These are phyloP conservation scores for Sugiyamaella grinbergsii DNA, from an alignment of 1,139 yeast species.

Conservation along the genomic window DNA sequence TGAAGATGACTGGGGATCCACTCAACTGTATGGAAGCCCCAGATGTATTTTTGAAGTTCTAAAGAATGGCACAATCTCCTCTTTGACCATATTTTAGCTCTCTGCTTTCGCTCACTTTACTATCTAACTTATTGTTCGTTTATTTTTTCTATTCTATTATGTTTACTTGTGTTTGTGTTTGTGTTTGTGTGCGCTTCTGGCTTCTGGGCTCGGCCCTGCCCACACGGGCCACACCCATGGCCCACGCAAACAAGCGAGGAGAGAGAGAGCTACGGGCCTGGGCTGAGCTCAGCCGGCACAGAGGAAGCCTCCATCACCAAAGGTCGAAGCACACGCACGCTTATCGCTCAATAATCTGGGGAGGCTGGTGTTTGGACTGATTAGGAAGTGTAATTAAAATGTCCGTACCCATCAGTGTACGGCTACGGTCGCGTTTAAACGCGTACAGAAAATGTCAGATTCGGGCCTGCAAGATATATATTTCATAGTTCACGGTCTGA, in stretches of 20 bases:
- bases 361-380: conserved; percentile 7
- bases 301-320: neutral
- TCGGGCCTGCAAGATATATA: neutral
- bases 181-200: no score
- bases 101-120: neutral
- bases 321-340: no score
- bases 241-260: no score
- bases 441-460: no score
- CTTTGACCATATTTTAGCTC: conserved; percentile 33
- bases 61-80: conserved; percentile 32
- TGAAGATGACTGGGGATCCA: conserved; percentile 36
- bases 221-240: no score
- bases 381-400: conserved; percentile 9
- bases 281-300: neutral
- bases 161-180: neutral
- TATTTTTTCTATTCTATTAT: neutral
- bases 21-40: conserved; percentile 36
- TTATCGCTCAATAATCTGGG: no score
- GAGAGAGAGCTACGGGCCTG: no score
- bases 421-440: conserved; percentile 12
- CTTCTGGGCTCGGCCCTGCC: conserved; percentile 1
- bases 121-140: neutral
- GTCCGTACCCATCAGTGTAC: neutral
- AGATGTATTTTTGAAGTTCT: conserved; percentile 38
- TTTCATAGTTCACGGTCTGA: neutral